A percentile compares a stretch with the other conserved stretches of the same genome.
Evolutionary conservation across 129 eudicot genomes (phyloP).

Genomic region (Tagetes erecta): DNA sequence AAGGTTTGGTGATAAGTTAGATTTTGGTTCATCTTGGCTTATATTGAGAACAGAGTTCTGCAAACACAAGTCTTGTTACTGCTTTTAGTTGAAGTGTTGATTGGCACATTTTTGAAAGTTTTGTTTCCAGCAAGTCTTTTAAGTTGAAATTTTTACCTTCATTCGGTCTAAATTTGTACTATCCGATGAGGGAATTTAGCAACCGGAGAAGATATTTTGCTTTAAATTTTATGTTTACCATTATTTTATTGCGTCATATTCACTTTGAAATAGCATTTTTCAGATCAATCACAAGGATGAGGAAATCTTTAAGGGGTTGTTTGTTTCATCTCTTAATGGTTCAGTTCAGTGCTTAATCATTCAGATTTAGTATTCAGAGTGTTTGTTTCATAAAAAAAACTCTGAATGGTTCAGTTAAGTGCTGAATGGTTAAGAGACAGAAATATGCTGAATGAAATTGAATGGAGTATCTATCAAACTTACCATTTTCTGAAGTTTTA

Average conservation of each 20-base stretch:
- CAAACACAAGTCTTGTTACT: constrained; percentile 17
- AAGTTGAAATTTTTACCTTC: neutral
- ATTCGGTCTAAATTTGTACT: constrained; percentile 7
- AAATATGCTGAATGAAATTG: too few species aligned
- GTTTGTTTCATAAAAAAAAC: too few species aligned
- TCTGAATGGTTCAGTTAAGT: too few species aligned
- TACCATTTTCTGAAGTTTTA: too few species aligned
- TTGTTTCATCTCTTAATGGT: too few species aligned
- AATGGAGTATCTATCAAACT: too few species aligned
- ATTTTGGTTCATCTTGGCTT: constrained; percentile 1
- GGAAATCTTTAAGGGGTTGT: too few species aligned
- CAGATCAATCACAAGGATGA: too few species aligned
- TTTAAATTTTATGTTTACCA: neutral
- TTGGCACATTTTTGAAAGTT: constrained; percentile 14
- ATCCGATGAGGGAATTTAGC: constrained; percentile 7
- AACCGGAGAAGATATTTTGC: neutral
- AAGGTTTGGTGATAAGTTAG: constrained; percentile 66
- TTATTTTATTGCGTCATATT: neutral
- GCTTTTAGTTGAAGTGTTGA: constrained; percentile 2
- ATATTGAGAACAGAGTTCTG: neutral
- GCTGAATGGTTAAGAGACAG: too few species aligned
- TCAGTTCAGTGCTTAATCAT: too few species aligned
- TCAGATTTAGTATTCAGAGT: too few species aligned
- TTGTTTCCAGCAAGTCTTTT: constrained; percentile 12
- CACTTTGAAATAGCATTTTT: too few species aligned